Evolutionary conservation across 2,329 filamentous ascomycete species (phyloP).

Genomic region (Hymenoscyphus fructigenus): DNA sequence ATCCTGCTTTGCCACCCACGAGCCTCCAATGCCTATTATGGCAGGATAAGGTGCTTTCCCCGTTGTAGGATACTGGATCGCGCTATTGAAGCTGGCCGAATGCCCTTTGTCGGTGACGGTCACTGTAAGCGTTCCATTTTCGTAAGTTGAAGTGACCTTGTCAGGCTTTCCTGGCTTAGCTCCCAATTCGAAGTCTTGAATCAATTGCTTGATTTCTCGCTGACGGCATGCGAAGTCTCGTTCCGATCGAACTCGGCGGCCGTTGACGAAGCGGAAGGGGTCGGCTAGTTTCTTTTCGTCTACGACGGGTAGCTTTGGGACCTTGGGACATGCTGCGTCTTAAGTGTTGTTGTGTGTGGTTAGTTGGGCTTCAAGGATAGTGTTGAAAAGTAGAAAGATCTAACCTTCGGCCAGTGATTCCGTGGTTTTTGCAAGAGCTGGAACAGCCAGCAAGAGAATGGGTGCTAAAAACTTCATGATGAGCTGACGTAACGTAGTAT

Average conservation of each 20-base stretch:
- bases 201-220: constrained; percentile 46
- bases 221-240: constrained; percentile 48
- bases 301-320: background rate
- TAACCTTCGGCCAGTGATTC: too few species aligned
- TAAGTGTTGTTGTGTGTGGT: background rate
- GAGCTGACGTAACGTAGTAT: background rate
- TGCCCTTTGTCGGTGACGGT: constrained; percentile 40
- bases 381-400: too few species aligned
- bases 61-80: constrained; percentile 40
- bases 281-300: constrained; percentile 17
- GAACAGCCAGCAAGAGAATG: background rate
- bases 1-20: constrained; percentile 52
- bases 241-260: constrained; percentile 44
- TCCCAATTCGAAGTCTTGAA: constrained; percentile 52
- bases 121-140: constrained; percentile 9
- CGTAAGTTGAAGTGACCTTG: constrained; percentile 39
- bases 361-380: too few species aligned
- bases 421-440: background rate
- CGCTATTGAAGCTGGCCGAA: constrained; percentile 44
- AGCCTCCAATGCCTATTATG: constrained; percentile 55
- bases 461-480: constrained; percentile 6
- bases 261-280: constrained; percentile 24
- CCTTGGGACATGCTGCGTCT: background rate
- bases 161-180: constrained; percentile 40
- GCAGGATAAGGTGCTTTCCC: constrained; percentile 48